Conservation (phyloP, 2,329 filamentous ascomycete genomes). For the Claviceps capensis region DNA sequence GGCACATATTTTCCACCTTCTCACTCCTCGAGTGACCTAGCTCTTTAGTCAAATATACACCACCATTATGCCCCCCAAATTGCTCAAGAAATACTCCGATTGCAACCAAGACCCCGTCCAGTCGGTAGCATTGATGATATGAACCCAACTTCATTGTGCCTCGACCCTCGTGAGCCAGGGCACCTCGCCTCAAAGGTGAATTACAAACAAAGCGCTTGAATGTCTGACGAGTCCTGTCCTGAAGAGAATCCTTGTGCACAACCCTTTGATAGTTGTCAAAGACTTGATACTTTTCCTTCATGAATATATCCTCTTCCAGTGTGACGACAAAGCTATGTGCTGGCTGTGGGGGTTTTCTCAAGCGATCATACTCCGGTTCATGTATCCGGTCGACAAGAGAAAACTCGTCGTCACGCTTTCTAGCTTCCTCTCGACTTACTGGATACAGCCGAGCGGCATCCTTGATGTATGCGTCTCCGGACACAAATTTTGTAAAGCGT, state of each 20-base stretch:
- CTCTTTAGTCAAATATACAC: too few relatives aligned
- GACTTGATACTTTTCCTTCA: slow-evolving; percentile 60
- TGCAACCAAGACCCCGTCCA: slow-evolving; percentile 63
- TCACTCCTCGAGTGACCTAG: too few relatives aligned
- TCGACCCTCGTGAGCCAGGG: slow-evolving; percentile 30
- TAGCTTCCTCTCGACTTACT: slow-evolving; percentile 50
- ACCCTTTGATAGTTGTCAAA: slow-evolving; percentile 63
- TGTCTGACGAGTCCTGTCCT: slow-evolving; percentile 42
- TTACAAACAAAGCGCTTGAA: slow-evolving; percentile 64
- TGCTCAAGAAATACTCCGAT: slow-evolving; percentile 66
- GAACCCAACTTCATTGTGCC: slow-evolving; percentile 49
- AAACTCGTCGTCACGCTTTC: slow-evolving; percentile 53
- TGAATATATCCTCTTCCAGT: slow-evolving; percentile 56
- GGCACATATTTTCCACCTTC: too few relatives aligned
- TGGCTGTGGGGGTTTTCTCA: slow-evolving; percentile 47
- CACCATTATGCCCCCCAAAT: too few relatives aligned
- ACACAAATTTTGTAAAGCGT: slow-evolving; percentile 58
- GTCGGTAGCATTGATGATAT: slow-evolving; percentile 69
- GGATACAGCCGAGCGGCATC: slow-evolving; percentile 52
- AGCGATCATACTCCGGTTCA: slow-evolving; percentile 44
- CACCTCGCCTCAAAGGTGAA: slow-evolving; percentile 46
- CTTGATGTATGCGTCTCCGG: slow-evolving; percentile 54
- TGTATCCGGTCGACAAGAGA: slow-evolving; percentile 53
- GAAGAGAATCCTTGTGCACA: slow-evolving; percentile 54
- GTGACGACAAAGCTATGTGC: slow-evolving; percentile 56